Percentiles rank a stretch among this genome's conserved stretches.
phyloP scores from a whole-genome alignment of 2,329 filamentous ascomycete species.

The Fonsecaea erecta region DNA sequence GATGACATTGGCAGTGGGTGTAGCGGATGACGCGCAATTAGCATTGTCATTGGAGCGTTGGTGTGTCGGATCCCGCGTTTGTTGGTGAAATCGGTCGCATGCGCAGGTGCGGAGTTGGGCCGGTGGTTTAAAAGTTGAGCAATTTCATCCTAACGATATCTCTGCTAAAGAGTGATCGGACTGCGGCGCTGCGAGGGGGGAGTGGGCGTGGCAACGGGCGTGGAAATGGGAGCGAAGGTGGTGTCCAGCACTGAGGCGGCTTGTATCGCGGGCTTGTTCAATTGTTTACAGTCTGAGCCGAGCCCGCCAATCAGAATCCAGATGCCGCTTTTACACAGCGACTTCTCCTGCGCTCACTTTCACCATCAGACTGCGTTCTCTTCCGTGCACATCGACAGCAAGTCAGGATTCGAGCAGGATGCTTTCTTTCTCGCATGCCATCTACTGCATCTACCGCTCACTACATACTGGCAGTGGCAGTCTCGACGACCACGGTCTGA shows the following conservation, averaged over 20 bases:
- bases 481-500: neutral
- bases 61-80: slow-evolving; percentile 23
- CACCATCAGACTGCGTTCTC: neutral
- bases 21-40: slow-evolving; percentile 41
- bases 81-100: slow-evolving; percentile 21
- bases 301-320: slow-evolving; percentile 6
- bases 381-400: neutral
- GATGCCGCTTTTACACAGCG: neutral
- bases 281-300: slow-evolving; percentile 16
- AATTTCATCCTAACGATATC: slow-evolving; percentile 25
- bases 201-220: neutral
- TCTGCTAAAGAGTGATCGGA: slow-evolving; percentile 19
- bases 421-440: neutral
- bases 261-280: slow-evolving; percentile 12
- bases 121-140: slow-evolving; percentile 5
- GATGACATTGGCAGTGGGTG: slow-evolving; percentile 41
- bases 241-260: slow-evolving; percentile 2
- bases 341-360: neutral
- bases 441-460: neutral
- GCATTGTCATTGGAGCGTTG: slow-evolving; percentile 39
- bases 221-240: neutral
- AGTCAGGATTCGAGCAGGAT: neutral
- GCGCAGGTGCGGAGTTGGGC: slow-evolving; percentile 5
- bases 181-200: neutral
- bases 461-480: neutral